Conservation (phyloP, 169 alveolate genomes). For the Ichthyophthirius multifiliis region DNA sequence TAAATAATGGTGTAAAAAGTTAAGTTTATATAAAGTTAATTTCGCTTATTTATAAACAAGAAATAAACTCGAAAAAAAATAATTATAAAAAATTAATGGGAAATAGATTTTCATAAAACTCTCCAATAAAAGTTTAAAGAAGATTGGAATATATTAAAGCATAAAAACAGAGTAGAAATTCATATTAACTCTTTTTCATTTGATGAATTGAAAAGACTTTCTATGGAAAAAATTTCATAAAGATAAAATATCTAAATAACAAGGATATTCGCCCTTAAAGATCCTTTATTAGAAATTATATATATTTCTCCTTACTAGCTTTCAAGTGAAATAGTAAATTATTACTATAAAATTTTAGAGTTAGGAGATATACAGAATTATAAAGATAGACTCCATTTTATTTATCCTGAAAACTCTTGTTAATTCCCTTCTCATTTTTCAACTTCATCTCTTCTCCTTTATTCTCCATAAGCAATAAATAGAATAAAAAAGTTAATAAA, state of each 20-base stretch:
- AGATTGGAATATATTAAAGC: conserved; percentile 62
- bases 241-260: conserved; percentile 68
- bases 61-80: conserved; percentile 52
- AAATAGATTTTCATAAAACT: conserved; percentile 49
- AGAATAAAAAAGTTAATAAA: conserved; percentile 51
- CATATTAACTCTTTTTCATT: conserved; percentile 60
- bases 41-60: conserved; percentile 49
- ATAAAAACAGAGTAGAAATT: conserved; percentile 67
- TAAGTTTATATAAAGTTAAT: conserved; percentile 52
- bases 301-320: conserved; percentile 64
- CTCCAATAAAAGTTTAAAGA: conserved; percentile 55
- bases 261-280: conserved; percentile 68
- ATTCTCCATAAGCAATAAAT: conserved; percentile 67
- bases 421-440: conserved; percentile 63
- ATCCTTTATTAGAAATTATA: conserved; percentile 65
- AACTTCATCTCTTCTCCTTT: conserved; percentile 47
- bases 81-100: conserved; percentile 40
- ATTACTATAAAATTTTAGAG: conserved; percentile 66
- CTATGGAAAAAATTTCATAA: conserved; percentile 60
- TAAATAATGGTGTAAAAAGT: conserved; percentile 64
- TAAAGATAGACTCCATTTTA: conserved; percentile 47
- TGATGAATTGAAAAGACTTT: conserved; percentile 61
- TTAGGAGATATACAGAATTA: conserved; percentile 57
- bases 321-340: conserved; percentile 68
- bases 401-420: conserved; percentile 61